Conservation (phyloP, 1,284 basidiomycete genomes). For the Phellinidium pouzarii region DNA sequence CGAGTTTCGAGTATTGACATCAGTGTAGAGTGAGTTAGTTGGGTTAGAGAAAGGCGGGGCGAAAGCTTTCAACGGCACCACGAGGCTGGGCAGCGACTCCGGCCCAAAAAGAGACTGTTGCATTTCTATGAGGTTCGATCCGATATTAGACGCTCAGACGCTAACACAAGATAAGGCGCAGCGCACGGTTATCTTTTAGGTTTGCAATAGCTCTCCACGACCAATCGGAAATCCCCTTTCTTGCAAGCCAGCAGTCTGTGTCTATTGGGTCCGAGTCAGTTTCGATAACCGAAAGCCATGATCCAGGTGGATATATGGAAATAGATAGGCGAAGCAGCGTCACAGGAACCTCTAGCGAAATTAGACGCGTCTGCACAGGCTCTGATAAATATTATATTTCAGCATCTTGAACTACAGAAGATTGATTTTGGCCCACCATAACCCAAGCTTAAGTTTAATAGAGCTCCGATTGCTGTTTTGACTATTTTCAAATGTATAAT, state of each 20-base stretch:
- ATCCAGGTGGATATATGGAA: conserved; percentile 62
- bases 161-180: conserved; percentile 11
- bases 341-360: conserved; percentile 55
- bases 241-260: conserved; percentile 57
- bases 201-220: conserved; percentile 67
- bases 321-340: conserved; percentile 63
- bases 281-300: conserved; percentile 42
- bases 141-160: background rate
- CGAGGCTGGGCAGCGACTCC: conserved; percentile 56
- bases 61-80: conserved; percentile 50
- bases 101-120: conserved; percentile 48
- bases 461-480: conserved; percentile 71
- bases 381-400: conserved; percentile 37
- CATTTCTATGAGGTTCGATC: conserved; percentile 28
- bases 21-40: conserved; percentile 35
- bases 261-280: conserved; percentile 25
- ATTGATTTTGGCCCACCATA: conserved; percentile 47
- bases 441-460: conserved; percentile 74
- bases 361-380: conserved; percentile 59
- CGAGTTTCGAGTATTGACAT: conserved; percentile 38
- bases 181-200: conserved; percentile 54
- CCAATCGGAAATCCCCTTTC: conserved; percentile 65
- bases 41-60: conserved; percentile 41
- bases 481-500: conserved; percentile 64
- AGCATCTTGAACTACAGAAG: conserved; percentile 2